phyloP scores from a whole-genome alignment of 768 basidiomycete genomes.

The Mycena alexandri region DNA sequence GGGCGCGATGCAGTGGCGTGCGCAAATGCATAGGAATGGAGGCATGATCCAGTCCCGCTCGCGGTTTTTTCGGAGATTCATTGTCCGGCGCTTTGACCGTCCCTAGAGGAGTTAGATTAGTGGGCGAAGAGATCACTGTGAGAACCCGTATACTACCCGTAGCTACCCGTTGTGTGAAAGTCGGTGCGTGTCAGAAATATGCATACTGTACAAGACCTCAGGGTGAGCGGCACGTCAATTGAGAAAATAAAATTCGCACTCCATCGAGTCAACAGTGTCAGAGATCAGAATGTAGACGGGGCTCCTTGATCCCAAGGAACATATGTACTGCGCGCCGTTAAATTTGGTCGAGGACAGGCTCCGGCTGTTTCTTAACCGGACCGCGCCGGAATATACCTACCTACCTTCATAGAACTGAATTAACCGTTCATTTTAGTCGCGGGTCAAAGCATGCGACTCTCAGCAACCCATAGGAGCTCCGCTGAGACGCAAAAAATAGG shows the following conservation, averaged over 20 bases:
- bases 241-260: slow-evolving; percentile 9
- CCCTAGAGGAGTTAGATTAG: slow-evolving; percentile 1
- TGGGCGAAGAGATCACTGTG: not conserved
- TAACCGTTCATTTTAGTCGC: not conserved
- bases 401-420: no score
- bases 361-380: no score
- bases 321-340: no score
- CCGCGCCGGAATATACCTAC: no score
- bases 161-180: slow-evolving; percentile 1
- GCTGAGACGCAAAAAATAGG: not conserved
- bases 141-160: no score
- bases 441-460: not conserved
- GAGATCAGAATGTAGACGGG: no score
- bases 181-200: slow-evolving; percentile 1
- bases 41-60: not conserved
- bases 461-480: not conserved
- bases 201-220: not conserved
- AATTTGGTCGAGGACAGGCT: no score
- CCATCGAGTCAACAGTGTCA: not conserved
- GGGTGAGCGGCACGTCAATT: slow-evolving; percentile 8
- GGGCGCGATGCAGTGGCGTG: not conserved
- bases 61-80: slow-evolving; percentile 17
- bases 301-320: slow-evolving; percentile 8
- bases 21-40: not conserved
- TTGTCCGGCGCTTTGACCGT: not conserved